These are phyloP conservation scores for Ajuga chamaepitys DNA, from an alignment of 257 asterid genomes.

Conservation along the genomic window DNA sequence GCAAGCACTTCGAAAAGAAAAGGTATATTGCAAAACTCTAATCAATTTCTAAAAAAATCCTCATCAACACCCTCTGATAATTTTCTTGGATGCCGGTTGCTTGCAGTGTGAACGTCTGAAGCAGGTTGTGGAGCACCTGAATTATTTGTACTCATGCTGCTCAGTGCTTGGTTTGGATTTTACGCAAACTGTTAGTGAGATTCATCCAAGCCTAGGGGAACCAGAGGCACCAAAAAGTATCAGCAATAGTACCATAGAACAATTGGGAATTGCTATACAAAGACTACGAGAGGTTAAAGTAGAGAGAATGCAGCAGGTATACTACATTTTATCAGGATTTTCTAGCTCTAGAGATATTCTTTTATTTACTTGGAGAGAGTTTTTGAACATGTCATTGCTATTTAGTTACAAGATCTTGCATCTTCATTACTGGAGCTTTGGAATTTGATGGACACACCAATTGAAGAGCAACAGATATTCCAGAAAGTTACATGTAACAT, in stretches of 20 bases:
- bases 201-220: conserved; percentile 83
- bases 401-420: conserved; percentile 83
- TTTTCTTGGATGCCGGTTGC: conserved; percentile 13
- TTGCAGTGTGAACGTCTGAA: conserved; percentile 88
- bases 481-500: conserved; percentile 84
- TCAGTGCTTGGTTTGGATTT: conserved; percentile 89
- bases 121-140: conserved; percentile 64
- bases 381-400: conserved; percentile 13
- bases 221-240: conserved; percentile 60
- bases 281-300: conserved; percentile 58
- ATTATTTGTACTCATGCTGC: conserved; percentile 63
- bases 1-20: conserved; percentile 76
- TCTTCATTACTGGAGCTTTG: conserved; percentile 86
- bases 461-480: conserved; percentile 76
- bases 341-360: neutral
- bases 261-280: conserved; percentile 55
- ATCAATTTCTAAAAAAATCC: neutral
- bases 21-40: conserved; percentile 39
- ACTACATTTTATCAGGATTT: neutral
- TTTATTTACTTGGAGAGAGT: conserved; percentile 2
- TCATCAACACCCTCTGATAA: conserved; percentile 7
- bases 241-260: conserved; percentile 60
- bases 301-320: conserved; percentile 87
- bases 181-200: conserved; percentile 54
- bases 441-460: conserved; percentile 98